A percentile compares a stretch with the other conserved stretches of the same genome.
phyloP scores from a whole-genome alignment of 2,329 filamentous ascomycete species.

The Monilinia fructicola region DNA sequence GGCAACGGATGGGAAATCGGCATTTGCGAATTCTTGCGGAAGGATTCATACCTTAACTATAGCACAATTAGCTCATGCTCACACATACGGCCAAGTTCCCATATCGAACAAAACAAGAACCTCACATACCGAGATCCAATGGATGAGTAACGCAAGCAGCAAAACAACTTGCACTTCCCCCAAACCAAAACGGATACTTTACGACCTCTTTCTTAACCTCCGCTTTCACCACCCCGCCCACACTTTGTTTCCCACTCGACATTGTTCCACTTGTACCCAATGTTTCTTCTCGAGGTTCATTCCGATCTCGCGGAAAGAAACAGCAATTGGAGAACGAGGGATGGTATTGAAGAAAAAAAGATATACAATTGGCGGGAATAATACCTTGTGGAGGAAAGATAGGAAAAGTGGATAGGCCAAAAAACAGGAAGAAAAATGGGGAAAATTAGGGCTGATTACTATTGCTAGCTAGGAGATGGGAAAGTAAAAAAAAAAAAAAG shows the following conservation, averaged over 20 bases:
- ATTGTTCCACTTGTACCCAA: slow-evolving; percentile 26
- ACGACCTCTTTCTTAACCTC: slow-evolving; percentile 37
- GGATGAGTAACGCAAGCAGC: slow-evolving; percentile 92
- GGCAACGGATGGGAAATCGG: not conserved
- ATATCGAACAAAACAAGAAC: not conserved
- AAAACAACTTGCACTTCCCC: slow-evolving; percentile 88
- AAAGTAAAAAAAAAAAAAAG: not conserved
- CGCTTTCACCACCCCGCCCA: slow-evolving; percentile 22
- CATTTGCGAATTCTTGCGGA: slow-evolving; percentile 10
- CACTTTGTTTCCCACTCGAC: slow-evolving; percentile 25
- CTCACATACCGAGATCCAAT: slow-evolving; percentile 75
- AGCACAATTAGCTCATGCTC: slow-evolving; percentile 9
- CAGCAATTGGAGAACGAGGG: slow-evolving; percentile 1
- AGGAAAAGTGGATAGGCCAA: slow-evolving; percentile 18
- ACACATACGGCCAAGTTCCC: not conserved
- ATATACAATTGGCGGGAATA: slow-evolving; percentile 15
- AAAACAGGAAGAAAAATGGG: slow-evolving; percentile 23
- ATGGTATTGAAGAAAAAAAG: not conserved
- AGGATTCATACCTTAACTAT: slow-evolving; percentile 36
- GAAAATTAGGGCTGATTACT: slow-evolving; percentile 18
- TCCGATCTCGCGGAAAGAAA: slow-evolving; percentile 9
- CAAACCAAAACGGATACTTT: slow-evolving; percentile 88
- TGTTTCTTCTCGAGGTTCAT: slow-evolving; percentile 34
- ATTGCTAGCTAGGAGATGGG: not conserved
- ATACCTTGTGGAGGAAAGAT: not conserved